A percentile compares a stretch with the other conserved stretches of the same genome.
These are phyloP conservation scores for Entomortierella parvispora DNA, from an alignment of 192 early-diverging fungal species.

Conservation along the genomic window DNA sequence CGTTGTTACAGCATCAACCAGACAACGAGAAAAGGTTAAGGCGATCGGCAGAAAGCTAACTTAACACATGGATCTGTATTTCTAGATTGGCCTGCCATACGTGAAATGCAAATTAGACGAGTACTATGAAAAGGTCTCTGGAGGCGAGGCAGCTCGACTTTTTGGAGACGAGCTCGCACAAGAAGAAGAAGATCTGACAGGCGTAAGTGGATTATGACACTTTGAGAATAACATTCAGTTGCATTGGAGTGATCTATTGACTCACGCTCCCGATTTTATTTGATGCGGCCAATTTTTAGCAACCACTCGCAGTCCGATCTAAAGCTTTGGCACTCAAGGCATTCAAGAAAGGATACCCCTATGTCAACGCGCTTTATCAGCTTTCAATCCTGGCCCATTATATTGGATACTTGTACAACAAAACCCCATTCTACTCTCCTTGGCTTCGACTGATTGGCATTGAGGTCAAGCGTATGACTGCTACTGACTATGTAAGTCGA, in stretches of 20 bases:
- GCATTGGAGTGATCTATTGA: too few species aligned
- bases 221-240: background rate
- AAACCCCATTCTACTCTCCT: conserved; percentile 84
- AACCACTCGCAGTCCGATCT: conserved; percentile 23
- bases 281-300: too few species aligned
- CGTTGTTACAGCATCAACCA: background rate
- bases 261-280: too few species aligned
- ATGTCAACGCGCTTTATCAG: conserved; percentile 75
- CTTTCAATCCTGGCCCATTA: conserved; percentile 73
- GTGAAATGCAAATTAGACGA: conserved; percentile 78
- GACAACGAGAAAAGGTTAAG: too few species aligned
- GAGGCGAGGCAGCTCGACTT: conserved; percentile 70
- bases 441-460: conserved; percentile 85
- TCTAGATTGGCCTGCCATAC: conserved; percentile 80
- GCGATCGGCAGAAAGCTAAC: too few species aligned
- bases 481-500: conserved; percentile 80
- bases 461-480: conserved; percentile 81
- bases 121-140: conserved; percentile 74
- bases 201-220: conserved; percentile 8
- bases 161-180: conserved; percentile 68
- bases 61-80: too few species aligned
- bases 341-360: conserved; percentile 73
- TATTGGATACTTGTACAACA: conserved; percentile 86
- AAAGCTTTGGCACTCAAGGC: conserved; percentile 29
- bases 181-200: conserved; percentile 50